Evolutionary conservation across 2,329 filamentous ascomycete species (phyloP).

Genomic region (Chaetoscypha palmicola): DNA sequence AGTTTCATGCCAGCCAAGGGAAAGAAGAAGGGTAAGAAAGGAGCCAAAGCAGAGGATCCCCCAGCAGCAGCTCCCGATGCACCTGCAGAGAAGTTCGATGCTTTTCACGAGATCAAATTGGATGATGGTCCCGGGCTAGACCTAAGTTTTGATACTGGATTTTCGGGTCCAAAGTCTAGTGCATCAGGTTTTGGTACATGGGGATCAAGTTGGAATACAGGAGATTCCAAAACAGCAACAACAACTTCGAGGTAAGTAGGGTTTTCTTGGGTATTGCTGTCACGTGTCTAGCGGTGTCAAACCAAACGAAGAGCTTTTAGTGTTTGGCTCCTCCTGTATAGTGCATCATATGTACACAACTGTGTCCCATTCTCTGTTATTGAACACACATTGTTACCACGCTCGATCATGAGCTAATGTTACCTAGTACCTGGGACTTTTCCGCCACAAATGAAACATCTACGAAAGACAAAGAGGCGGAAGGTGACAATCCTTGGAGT

Average conservation of each 20-base stretch:
- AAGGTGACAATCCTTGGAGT: constrained; percentile 45
- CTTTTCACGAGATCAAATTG: constrained; percentile 65
- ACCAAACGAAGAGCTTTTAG: no score
- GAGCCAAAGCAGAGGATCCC: constrained; percentile 37
- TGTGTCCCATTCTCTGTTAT: no score
- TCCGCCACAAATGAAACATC: constrained; percentile 29
- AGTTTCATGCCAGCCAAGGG: constrained; percentile 39
- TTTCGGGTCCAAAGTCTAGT: constrained; percentile 36
- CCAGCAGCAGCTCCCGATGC: constrained; percentile 31
- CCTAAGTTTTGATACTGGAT: constrained; percentile 43
- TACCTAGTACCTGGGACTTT: constrained; percentile 22
- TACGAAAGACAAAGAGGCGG: constrained; percentile 37
- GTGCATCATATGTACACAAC: no score
- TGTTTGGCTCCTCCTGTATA: no score
- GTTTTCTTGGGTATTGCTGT: no score
- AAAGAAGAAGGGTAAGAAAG: constrained; percentile 55
- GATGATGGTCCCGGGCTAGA: constrained; percentile 55
- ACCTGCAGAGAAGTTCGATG: constrained; percentile 37
- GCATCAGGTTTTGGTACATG: constrained; percentile 46
- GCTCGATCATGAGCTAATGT: constrained; percentile 1
- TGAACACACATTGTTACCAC: no score
- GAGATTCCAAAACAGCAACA: constrained; percentile 17
- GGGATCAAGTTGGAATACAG: constrained; percentile 54
- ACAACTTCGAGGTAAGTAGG: constrained; percentile 24
- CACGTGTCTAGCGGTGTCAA: no score